These are phyloP conservation scores for Leptomonas pyrrhocoris DNA, from an alignment of 208 protist genomes.

Conservation along the genomic window DNA sequence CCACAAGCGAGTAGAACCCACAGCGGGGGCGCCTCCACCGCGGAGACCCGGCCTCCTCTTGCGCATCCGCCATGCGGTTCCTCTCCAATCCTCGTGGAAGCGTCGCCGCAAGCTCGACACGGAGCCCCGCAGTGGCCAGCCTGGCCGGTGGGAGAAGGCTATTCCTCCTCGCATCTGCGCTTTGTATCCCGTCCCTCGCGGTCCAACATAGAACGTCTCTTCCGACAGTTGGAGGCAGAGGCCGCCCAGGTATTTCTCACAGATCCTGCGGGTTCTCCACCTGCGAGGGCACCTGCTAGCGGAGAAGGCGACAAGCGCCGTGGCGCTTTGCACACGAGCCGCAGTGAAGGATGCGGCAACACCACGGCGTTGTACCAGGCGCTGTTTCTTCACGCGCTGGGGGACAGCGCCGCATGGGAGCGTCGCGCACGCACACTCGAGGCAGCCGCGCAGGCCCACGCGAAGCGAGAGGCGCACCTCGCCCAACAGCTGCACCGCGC, in stretches of 20 bases:
- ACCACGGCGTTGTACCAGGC: constrained; percentile 13
- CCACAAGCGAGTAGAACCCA: too few relatives aligned
- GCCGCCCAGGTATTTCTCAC: neutral
- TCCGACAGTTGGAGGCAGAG: constrained; percentile 1
- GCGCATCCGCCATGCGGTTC: too few relatives aligned
- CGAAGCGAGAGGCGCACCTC: constrained; percentile 15
- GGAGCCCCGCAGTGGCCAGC: too few relatives aligned
- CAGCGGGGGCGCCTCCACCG: too few relatives aligned
- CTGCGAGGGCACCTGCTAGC: neutral
- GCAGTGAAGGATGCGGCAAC: neutral
- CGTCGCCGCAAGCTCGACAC: too few relatives aligned
- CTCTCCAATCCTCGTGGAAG: too few relatives aligned
- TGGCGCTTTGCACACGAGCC: neutral
- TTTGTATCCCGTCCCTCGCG: too few relatives aligned
- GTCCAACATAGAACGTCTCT: neutral
- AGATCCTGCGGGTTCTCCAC: neutral
- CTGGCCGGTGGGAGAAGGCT: too few relatives aligned
- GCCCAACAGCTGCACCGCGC: constrained; percentile 11
- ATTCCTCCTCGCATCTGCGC: too few relatives aligned
- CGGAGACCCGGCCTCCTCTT: too few relatives aligned
- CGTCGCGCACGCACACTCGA: constrained; percentile 9
- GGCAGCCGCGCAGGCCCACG: neutral
- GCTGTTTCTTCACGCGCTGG: constrained; percentile 27
- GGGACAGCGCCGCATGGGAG: constrained; percentile 27
- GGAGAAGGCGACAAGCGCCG: neutral